These are phyloP conservation scores for Colletotrichum simmondsii DNA, from an alignment of 2,329 filamentous ascomycete genomes.

Conservation along the genomic window DNA sequence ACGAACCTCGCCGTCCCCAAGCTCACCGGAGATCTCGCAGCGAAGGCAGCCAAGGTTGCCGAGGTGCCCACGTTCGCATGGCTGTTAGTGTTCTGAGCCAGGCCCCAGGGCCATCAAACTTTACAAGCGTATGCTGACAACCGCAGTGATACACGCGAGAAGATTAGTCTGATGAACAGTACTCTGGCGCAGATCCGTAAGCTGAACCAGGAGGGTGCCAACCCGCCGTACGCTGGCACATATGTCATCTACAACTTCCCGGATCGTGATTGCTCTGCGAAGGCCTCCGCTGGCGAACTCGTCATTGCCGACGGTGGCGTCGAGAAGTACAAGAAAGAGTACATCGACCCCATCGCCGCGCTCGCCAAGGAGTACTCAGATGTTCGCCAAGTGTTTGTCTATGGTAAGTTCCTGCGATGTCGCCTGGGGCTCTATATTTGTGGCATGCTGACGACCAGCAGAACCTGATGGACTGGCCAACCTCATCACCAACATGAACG, in stretches of 20 bases:
- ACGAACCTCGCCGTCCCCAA: constrained; percentile 63
- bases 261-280: constrained; percentile 49
- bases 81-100: constrained; percentile 36
- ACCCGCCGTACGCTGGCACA: constrained; percentile 40
- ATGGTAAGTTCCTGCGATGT: constrained; percentile 33
- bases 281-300: constrained; percentile 48
- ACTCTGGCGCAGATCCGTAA: constrained; percentile 43
- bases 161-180: constrained; percentile 43
- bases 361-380: constrained; percentile 33
- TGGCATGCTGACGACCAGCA: not conserved
- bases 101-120: not conserved
- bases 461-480: constrained; percentile 1
- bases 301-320: constrained; percentile 42
- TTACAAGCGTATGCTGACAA: not conserved
- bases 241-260: constrained; percentile 51
- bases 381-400: constrained; percentile 26
- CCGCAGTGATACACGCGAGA: constrained; percentile 44
- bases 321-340: constrained; percentile 43
- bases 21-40: constrained; percentile 56
- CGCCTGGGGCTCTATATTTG: accelerated
- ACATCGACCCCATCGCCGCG: constrained; percentile 43
- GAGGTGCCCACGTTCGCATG: constrained; percentile 45
- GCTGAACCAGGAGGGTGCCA: constrained; percentile 33
- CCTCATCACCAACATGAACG: constrained; percentile 39
- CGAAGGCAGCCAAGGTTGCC: constrained; percentile 45